Conservation (phyloP, 495 filamentous ascomycete species). For the Poronia punctata region DNA sequence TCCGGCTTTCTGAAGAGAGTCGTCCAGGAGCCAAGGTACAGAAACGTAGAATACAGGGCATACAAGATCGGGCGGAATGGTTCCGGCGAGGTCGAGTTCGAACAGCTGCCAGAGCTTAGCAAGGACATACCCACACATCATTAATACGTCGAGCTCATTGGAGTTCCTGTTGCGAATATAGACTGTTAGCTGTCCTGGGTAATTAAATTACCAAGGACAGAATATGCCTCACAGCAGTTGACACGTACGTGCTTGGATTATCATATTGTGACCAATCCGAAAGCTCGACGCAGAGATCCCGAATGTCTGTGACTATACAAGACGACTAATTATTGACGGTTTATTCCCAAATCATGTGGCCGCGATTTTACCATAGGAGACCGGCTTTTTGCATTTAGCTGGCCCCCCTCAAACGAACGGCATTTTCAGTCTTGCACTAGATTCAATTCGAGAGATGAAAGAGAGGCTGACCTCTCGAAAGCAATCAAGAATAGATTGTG, state of each 20-base stretch:
- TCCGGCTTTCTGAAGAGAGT: slow-evolving; percentile 42
- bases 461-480: slow-evolving; percentile 14
- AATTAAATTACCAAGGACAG: neutral
- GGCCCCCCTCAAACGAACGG: slow-evolving; percentile 31
- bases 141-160: neutral
- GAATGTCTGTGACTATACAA: neutral
- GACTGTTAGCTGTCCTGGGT: neutral
- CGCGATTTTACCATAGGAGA: slow-evolving; percentile 28
- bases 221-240: neutral
- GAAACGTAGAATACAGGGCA: slow-evolving; percentile 44
- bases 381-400: slow-evolving; percentile 16
- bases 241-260: neutral
- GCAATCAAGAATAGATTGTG: slow-evolving; percentile 20
- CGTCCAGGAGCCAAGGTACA: slow-evolving; percentile 25
- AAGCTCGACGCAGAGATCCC: neutral
- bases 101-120: slow-evolving; percentile 18
- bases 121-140: slow-evolving; percentile 5
- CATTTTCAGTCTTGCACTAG: slow-evolving; percentile 24
- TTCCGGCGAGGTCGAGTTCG: slow-evolving; percentile 23
- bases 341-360: slow-evolving; percentile 18
- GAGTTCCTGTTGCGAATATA: neutral
- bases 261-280: neutral
- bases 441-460: slow-evolving; percentile 23
- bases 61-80: slow-evolving; percentile 35
- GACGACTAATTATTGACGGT: neutral